Evolutionary conservation across 2,329 filamentous ascomycete species (phyloP).

Genomic region (Alternaria postmessia): DNA sequence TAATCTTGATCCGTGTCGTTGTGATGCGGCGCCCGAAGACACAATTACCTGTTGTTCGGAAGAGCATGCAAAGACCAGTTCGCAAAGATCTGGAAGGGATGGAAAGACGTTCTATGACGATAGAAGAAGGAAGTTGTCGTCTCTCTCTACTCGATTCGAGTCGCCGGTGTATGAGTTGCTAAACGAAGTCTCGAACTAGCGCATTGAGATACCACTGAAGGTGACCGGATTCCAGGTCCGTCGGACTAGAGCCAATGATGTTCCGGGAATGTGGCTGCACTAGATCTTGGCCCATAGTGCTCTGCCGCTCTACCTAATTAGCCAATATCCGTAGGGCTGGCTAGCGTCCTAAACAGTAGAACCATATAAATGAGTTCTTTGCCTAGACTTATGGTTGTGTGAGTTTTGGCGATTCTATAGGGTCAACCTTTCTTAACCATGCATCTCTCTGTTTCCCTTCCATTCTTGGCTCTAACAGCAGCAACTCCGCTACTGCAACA

Average conservation of each 20-base stretch:
- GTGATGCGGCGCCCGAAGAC: not conserved
- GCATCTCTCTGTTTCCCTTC: not conserved
- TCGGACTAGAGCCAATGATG: not conserved
- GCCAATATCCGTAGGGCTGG: not conserved
- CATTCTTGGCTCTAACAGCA: not conserved
- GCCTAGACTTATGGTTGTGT: not conserved
- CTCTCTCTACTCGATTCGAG: not conserved
- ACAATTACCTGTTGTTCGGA: not conserved
- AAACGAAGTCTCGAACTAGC: not conserved
- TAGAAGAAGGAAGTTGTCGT: not conserved
- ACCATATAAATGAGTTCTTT: not conserved
- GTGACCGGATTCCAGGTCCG: not conserved
- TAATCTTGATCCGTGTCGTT: not conserved
- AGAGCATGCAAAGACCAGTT: not conserved
- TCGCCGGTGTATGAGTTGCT: not conserved
- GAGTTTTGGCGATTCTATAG: not conserved
- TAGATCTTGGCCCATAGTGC: not conserved
- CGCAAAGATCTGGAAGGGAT: not conserved
- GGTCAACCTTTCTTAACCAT: not conserved
- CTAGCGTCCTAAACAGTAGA: not conserved
- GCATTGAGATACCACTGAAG: not conserved
- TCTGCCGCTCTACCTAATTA: not conserved
- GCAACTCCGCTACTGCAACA: not conserved
- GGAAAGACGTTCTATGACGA: not conserved
- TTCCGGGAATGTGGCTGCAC: not conserved